Evolutionary conservation across 2,329 filamentous ascomycete species (phyloP), one percentile per base, ranked within the genome.

Genomic region (Teratosphaeria epicoccoides): DNA sequence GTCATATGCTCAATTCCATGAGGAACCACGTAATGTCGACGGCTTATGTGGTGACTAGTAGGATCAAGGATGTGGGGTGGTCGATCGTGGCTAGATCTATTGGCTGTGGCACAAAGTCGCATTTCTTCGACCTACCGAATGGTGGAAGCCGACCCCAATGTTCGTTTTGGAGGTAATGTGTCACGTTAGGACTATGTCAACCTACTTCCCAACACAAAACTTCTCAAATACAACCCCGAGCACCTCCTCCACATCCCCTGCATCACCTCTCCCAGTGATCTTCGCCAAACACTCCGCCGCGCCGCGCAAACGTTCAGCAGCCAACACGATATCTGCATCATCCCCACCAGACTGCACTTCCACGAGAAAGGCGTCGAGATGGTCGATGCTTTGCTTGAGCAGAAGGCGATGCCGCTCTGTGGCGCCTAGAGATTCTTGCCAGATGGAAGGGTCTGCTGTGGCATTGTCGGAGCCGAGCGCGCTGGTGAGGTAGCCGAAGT

Each of bases 151-250:
- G 29, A 37, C 29, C n/a, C 29, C n/a, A n/a, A n/a, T n/a, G 91
- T 98, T 98, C 71, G 90, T 91, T 75, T 87, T 94, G 80, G 98
- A 98, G 76, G 84, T 98, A 75, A 85, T 96, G 79, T 98, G 98
- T 73, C 93, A 93, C 20, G 97, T 98, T 65, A 89, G 88, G 63
- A 90, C 91, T 77, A 98, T 98, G 93, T 37, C 7, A 43, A 5
- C 29, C 37, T 51, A 71, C 55, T 72, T 71, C 9, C 70, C 70
- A 3, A 71, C 69, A 51, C 70, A 71, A 52, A 72, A 72, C 87
- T 95, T 97, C 69, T 97, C 91, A 72, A 98, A 98, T 3, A 98
- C 90, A 22, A 98, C 90, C 0, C 93, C 93, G 44, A 98, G 72
- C 6, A 98, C 88, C 65, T 97, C 93, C 67, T 98, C 91, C 14